These are phyloP conservation scores for Candolleomyces eurysporus DNA, from an alignment of 768 basidiomycete species.

Conservation along the genomic window DNA sequence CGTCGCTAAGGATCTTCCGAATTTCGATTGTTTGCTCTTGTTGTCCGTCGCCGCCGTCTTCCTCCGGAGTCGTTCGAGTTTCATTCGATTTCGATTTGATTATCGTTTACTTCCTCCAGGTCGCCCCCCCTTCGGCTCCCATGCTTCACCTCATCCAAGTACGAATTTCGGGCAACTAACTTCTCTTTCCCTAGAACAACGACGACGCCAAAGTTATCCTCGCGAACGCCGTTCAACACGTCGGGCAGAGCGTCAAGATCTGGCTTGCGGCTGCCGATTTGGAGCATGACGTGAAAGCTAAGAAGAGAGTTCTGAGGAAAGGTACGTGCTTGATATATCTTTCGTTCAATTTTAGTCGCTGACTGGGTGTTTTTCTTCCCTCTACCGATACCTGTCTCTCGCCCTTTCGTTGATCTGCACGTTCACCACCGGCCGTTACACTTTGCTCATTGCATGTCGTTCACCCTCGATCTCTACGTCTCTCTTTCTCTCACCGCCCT, in stretches of 20 bases:
- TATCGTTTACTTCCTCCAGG: too few species aligned
- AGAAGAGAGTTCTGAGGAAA: conserved; percentile 91
- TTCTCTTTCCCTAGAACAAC: conserved; percentile 54
- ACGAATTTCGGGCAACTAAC: too few species aligned
- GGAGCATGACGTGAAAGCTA: conserved; percentile 80
- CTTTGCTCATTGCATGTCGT: too few species aligned
- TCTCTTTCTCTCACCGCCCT: background rate
- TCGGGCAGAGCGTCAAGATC: conserved; percentile 91
- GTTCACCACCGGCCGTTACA: too few species aligned
- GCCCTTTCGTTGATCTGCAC: too few species aligned
- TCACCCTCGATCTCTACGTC: too few species aligned
- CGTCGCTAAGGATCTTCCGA: too few species aligned
- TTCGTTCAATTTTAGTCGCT: background rate
- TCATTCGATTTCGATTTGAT: too few species aligned
- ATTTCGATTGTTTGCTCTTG: too few species aligned
- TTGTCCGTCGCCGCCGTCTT: too few species aligned
- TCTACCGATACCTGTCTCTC: too few species aligned
- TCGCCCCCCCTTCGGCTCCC: background rate
- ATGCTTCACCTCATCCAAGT: background rate
- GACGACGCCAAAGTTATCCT: conserved; percentile 94
- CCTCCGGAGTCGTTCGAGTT: too few species aligned
- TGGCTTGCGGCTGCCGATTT: conserved; percentile 94
- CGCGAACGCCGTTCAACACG: conserved; percentile 91
- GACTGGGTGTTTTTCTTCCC: background rate
- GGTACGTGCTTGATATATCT: conserved; percentile 40